Evolutionary conservation across 139 green algal genomes (phyloP).

Genomic region (Raphidocelis subcapitata): DNA sequence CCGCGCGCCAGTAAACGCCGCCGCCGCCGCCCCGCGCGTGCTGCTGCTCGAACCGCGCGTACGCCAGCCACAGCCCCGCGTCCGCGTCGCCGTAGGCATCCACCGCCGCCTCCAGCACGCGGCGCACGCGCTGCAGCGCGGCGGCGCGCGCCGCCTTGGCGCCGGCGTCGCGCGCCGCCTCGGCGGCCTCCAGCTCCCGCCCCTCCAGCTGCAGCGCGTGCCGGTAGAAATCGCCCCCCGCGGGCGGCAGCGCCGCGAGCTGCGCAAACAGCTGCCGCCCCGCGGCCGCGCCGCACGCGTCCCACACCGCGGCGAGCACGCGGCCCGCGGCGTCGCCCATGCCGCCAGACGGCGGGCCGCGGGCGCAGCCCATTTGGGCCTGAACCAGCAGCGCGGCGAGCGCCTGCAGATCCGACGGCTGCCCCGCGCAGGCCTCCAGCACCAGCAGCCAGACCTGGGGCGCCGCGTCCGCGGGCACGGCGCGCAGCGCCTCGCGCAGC

Average conservation of each 20-base stretch:
- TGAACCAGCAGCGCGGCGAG: neutral
- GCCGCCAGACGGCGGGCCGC: constrained; percentile 33
- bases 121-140: constrained; percentile 7
- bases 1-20: constrained; percentile 65
- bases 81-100: constrained; percentile 47
- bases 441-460: constrained; percentile 30
- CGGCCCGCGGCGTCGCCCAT: constrained; percentile 49
- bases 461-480: constrained; percentile 19
- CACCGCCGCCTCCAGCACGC: constrained; percentile 56
- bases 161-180: neutral
- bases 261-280: constrained; percentile 45
- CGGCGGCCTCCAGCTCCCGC: neutral
- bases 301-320: constrained; percentile 16
- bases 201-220: constrained; percentile 52
- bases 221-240: constrained; percentile 62
- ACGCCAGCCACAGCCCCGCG: constrained; percentile 65
- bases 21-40: constrained; percentile 30
- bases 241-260: constrained; percentile 52
- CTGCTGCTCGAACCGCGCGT: constrained; percentile 40
- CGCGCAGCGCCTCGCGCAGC: constrained; percentile 22
- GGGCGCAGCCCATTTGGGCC: neutral
- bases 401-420: neutral
- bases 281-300: constrained; percentile 29
- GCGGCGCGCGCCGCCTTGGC: neutral
- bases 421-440: too few species aligned